Evolutionary conservation across 2,329 filamentous ascomycete genomes (phyloP).

Genomic region (Neocatenulostroma microsporum): DNA sequence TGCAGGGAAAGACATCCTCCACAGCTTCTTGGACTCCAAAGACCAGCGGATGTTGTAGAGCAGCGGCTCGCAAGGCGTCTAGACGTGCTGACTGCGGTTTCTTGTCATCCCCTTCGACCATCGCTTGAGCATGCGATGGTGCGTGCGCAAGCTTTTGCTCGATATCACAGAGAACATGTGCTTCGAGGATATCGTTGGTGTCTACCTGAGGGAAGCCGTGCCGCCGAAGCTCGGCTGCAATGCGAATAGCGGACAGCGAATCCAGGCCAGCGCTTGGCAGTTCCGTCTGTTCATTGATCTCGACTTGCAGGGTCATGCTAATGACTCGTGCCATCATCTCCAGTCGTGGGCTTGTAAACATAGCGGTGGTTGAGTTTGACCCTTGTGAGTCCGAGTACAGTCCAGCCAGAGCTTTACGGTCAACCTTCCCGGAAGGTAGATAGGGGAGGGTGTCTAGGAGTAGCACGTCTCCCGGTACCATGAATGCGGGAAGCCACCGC

Average conservation of each 20-base stretch:
- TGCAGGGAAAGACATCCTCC: constrained; percentile 52
- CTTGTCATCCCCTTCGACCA: no score
- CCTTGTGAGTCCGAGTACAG: not conserved
- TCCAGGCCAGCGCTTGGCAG: constrained; percentile 56
- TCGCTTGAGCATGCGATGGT: no score
- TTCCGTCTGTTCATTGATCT: constrained; percentile 27
- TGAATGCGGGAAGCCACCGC: constrained; percentile 71
- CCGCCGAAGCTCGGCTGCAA: constrained; percentile 57
- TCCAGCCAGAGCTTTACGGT: constrained; percentile 60
- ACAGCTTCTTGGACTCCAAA: constrained; percentile 6
- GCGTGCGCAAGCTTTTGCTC: constrained; percentile 6
- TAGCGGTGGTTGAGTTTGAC: not conserved
- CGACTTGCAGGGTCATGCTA: constrained; percentile 12
- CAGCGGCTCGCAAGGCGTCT: not conserved
- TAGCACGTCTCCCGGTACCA: constrained; percentile 71
- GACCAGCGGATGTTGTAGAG: not conserved
- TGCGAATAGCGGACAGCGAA: constrained; percentile 54
- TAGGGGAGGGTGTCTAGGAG: constrained; percentile 59
- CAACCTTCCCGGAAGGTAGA: constrained; percentile 75
- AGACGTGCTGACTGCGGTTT: no score
- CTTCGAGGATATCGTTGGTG: constrained; percentile 55
- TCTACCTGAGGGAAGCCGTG: constrained; percentile 46
- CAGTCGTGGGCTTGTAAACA: not conserved
- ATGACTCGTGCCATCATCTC: constrained; percentile 14
- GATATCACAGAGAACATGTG: constrained; percentile 38